These are phyloP conservation scores for Candida parachauliodes DNA, from an alignment of 805 yeast genomes.

Conservation along the genomic window DNA sequence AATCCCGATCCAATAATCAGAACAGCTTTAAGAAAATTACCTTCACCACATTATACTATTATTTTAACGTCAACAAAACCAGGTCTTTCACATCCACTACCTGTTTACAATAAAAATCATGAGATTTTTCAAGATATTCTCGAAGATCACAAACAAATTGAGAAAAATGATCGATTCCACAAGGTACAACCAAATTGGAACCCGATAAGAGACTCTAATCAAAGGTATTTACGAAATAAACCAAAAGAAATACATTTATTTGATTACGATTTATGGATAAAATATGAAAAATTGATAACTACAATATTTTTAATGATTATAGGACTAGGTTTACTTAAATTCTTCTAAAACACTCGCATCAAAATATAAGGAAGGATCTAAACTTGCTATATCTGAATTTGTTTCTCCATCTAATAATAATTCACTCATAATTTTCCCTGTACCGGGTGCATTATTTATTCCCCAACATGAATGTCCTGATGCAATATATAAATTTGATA, in stretches of 20 bases:
- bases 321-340: slow-evolving; percentile 8
- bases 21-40: slow-evolving; percentile 59
- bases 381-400: slow-evolving; percentile 65
- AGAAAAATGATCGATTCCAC: slow-evolving; percentile 46
- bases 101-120: slow-evolving; percentile 23
- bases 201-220: slow-evolving; percentile 23
- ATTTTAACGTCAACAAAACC: slow-evolving; percentile 43
- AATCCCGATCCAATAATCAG: slow-evolving; percentile 50
- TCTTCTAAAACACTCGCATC: slow-evolving; percentile 54
- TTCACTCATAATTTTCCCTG: slow-evolving; percentile 92
- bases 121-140: slow-evolving; percentile 57
- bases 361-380: slow-evolving; percentile 84
- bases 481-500: slow-evolving; percentile 71
- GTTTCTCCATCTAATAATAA: slow-evolving; percentile 79
- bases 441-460: slow-evolving; percentile 94
- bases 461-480: slow-evolving; percentile 99
- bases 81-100: slow-evolving; percentile 26
- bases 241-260: slow-evolving; percentile 37
- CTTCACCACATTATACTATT: slow-evolving; percentile 68
- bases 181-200: slow-evolving; percentile 26
- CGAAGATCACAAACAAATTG: slow-evolving; percentile 48
- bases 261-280: slow-evolving; percentile 44
- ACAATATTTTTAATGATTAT: slow-evolving; percentile 30
- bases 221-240: slow-evolving; percentile 26
- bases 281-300: slow-evolving; percentile 47